phyloP scores from a whole-genome alignment of 2,329 filamentous ascomycete species.

The Pseudovirgaria hyperparasitica region DNA sequence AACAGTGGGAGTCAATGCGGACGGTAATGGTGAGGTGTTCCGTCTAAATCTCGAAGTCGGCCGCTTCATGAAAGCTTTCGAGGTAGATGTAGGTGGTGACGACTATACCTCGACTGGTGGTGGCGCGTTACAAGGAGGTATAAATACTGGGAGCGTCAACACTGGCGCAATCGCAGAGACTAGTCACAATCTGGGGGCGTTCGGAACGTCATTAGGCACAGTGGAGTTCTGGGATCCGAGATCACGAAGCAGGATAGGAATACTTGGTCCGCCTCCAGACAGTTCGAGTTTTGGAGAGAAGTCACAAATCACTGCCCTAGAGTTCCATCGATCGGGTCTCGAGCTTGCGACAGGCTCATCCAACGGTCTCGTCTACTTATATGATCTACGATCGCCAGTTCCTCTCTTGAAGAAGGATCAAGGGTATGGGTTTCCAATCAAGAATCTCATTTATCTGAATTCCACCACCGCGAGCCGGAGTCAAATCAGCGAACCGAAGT shows the following conservation, averaged over 20 bases:
- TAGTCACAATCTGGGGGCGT: conserved; percentile 81
- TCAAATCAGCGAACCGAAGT: conserved; percentile 55
- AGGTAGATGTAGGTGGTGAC: conserved; percentile 79
- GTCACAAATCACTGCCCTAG: conserved; percentile 68
- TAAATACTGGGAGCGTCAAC: conserved; percentile 77
- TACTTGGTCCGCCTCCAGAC: conserved; percentile 47
- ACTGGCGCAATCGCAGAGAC: conserved; percentile 75
- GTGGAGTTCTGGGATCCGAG: conserved; percentile 95
- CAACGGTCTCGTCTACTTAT: conserved; percentile 75
- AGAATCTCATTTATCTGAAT: conserved; percentile 60
- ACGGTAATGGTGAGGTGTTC: conserved; percentile 86
- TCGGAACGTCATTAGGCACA: conserved; percentile 88
- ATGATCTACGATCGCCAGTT: conserved; percentile 78
- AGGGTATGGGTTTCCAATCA: conserved; percentile 85
- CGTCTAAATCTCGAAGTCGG: conserved; percentile 83
- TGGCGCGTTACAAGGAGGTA: conserved; percentile 72
- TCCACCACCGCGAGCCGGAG: conserved; percentile 55
- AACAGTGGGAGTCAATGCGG: conserved; percentile 71
- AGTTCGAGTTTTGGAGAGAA: conserved; percentile 21
- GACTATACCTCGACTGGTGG: conserved; percentile 54
- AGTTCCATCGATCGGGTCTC: conserved; percentile 74
- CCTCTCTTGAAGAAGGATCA: conserved; percentile 88
- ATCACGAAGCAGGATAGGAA: conserved; percentile 66
- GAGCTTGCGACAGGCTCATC: conserved; percentile 81
- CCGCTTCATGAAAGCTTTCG: conserved; percentile 87